Evolutionary conservation across 108 stramenopile species (phyloP), one percentile per base, ranked within the genome.

Genomic region (Conticribra weissflogii): DNA sequence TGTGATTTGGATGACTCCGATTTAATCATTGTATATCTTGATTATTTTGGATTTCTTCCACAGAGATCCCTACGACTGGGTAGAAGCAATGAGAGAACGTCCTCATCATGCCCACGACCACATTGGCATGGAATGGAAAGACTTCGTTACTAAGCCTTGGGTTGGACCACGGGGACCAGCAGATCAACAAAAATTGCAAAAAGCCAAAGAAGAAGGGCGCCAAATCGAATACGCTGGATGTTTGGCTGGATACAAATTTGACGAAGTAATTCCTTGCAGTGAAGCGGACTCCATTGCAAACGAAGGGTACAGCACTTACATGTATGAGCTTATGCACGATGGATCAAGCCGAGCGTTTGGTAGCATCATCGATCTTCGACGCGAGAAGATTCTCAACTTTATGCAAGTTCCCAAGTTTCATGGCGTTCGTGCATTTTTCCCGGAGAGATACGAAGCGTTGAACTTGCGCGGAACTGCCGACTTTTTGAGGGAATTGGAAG

Each of bases 11-110:
- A n/a, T n/a, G n/a, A n/a, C n/a, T n/a, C n/a, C n/a, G n/a, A n/a
- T n/a, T n/a, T n/a, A n/a, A n/a, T n/a, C n/a, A n/a, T n/a, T n/a
- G n/a, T n/a, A n/a, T n/a, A n/a, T n/a, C n/a, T n/a, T n/a, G n/a
- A n/a, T n/a, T n/a, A n/a, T n/a, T n/a, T n/a, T n/a, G n/a, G n/a
- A n/a, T n/a, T n/a, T n/a, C n/a, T n/a, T n/a, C n/a, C n/a, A n/a
- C n/a, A n/a, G 79, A 21, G 67, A 81, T 54, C 70, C 70, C 48
- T 75, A 68, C 24, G 60, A 72, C 32, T 76, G 80, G 80, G 61
- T 74, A 17, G 74, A 76, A 58, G 80, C 80, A 44, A 76, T 81
- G 80, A 53, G 45, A 16, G 57, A 58, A 32, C 53, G 44, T 19
- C 59, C 71, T 18, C 68, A 44, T 60, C 51, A 52, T 21, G 46